A percentile compares a stretch with the other conserved stretches of the same genome.
Evolutionary conservation across 768 basidiomycete species (phyloP).

Genomic region (Leccinellum luteum): DNA sequence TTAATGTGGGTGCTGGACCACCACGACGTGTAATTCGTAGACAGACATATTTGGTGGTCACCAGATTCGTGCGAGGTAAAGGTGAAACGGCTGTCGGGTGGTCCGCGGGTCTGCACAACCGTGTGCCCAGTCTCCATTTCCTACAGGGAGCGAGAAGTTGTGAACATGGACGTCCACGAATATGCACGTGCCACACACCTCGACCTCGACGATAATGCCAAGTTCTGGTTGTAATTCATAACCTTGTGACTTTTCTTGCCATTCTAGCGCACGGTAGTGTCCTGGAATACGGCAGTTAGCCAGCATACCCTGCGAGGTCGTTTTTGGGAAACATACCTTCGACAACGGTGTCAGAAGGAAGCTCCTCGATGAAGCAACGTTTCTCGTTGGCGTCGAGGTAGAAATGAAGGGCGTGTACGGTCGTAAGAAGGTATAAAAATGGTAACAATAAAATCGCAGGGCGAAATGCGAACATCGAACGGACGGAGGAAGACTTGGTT

Average conservation of each 20-base stretch:
- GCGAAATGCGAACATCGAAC: constrained; percentile 25
- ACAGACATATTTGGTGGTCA: constrained; percentile 96
- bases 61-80: constrained; percentile 97
- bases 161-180: not conserved
- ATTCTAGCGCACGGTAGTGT: constrained; percentile 90
- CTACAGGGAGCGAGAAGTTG: constrained; percentile 37
- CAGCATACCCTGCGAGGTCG: not conserved
- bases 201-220: constrained; percentile 88
- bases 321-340: constrained; percentile 57
- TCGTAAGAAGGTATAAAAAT: constrained; percentile 40
- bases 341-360: constrained; percentile 92
- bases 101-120: constrained; percentile 89
- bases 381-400: constrained; percentile 94
- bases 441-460: constrained; percentile 31
- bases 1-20: constrained; percentile 85
- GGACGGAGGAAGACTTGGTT: not conserved
- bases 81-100: constrained; percentile 88
- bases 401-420: constrained; percentile 84
- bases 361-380: constrained; percentile 94
- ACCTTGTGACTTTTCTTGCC: constrained; percentile 66
- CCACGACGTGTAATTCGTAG: constrained; percentile 91
- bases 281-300: constrained; percentile 45
- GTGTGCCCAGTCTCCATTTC: constrained; percentile 80
- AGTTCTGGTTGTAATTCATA: constrained; percentile 75
- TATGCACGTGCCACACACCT: constrained; percentile 49